These are phyloP conservation scores for Rhizopogon roseolus DNA, from an alignment of 768 basidiomycete genomes.

Conservation along the genomic window DNA sequence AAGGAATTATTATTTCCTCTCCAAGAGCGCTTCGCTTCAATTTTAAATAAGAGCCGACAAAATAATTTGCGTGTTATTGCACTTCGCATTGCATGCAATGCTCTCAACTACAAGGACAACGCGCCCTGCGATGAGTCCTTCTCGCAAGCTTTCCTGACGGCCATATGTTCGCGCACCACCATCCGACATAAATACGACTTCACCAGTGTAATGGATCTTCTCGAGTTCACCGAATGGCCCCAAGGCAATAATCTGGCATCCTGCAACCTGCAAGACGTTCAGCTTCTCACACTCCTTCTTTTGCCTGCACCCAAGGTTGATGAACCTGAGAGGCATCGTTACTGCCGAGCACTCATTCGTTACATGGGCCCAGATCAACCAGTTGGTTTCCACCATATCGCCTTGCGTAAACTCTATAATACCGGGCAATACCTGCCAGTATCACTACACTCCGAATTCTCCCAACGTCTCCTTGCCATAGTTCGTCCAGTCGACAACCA, in stretches of 20 bases:
- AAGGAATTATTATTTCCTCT: no score
- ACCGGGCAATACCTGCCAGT: neutral
- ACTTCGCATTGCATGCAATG: no score
- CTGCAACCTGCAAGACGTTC: neutral
- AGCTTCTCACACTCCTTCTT: neutral
- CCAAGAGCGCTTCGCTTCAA: no score
- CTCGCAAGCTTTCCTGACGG: neutral
- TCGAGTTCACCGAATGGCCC: neutral
- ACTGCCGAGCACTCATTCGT: neutral
- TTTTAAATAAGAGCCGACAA: no score
- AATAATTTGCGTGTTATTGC: no score
- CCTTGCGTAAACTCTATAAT: neutral
- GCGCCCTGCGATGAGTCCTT: no score
- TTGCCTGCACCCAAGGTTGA: neutral
- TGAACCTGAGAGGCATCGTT: neutral
- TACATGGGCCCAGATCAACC: neutral
- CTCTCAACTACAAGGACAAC: no score
- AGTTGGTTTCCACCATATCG: neutral
- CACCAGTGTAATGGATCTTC: neutral
- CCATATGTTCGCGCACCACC: neutral
- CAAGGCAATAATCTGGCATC: neutral
- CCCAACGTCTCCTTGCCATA: neutral
- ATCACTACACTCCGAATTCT: neutral
- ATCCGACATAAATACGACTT: neutral
- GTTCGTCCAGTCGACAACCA: neutral